Percentiles rank a stretch among this genome's conserved stretches.
Evolutionary conservation across 2,329 filamentous ascomycete genomes (phyloP).

Genomic region (Apiospora arundinis): DNA sequence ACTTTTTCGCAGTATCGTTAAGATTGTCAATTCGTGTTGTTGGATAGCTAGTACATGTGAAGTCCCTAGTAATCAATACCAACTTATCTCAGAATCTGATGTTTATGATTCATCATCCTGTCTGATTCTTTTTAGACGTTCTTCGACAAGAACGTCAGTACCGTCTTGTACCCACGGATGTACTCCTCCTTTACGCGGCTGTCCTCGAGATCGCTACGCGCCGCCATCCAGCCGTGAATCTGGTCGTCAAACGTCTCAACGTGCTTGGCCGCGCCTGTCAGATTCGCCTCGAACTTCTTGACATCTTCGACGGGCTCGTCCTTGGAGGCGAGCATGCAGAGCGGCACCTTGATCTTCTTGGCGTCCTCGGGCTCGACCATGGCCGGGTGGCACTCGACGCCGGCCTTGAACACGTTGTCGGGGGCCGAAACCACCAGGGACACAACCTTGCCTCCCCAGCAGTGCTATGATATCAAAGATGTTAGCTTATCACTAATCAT

Average conservation of each 20-base stretch:
- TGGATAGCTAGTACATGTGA: not conserved
- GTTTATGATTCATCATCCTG: not conserved
- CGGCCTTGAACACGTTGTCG: constrained; percentile 62
- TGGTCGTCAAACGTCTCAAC: constrained; percentile 72
- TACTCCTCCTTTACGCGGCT: constrained; percentile 66
- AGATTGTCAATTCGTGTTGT: not conserved
- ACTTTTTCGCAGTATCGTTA: not conserved
- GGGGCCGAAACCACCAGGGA: constrained; percentile 56
- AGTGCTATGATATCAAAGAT: constrained; percentile 51
- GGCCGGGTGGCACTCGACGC: constrained; percentile 62
- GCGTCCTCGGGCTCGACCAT: constrained; percentile 71
- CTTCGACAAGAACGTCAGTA: constrained; percentile 64
- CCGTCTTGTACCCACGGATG: constrained; percentile 64
- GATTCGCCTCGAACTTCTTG: constrained; percentile 59
- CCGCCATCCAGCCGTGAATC: constrained; percentile 78
- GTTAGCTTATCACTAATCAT: constrained; percentile 19
- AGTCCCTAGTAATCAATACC: not conserved
- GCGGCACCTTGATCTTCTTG: constrained; percentile 63
- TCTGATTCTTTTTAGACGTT: constrained; percentile 41
- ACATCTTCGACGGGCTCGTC: constrained; percentile 66
- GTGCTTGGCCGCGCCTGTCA: constrained; percentile 59
- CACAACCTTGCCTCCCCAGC: constrained; percentile 75
- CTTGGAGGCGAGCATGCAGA: constrained; percentile 68
- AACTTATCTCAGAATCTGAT: not conserved
- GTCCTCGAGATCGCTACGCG: constrained; percentile 64